These are phyloP conservation scores for Pseudogymnoascus sp. DNA, from an alignment of 2,329 filamentous ascomycete species.

Conservation along the genomic window DNA sequence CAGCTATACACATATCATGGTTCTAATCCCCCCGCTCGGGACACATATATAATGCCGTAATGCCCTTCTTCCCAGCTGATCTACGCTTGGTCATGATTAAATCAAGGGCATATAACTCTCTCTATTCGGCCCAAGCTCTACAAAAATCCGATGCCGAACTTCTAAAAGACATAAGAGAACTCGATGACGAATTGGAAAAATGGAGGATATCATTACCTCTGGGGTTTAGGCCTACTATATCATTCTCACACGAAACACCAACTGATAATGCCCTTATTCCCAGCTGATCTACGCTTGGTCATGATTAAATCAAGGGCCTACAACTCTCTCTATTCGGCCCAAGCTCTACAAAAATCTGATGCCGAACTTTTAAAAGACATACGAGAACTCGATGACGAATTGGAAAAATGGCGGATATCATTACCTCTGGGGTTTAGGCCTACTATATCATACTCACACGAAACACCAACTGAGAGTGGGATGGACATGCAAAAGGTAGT, in stretches of 20 bases:
- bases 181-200: slow-evolving; percentile 47
- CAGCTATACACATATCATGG: background rate
- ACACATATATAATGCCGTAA: background rate
- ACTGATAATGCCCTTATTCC: slow-evolving; percentile 28
- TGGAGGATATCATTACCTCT: slow-evolving; percentile 44
- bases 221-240: slow-evolving; percentile 39
- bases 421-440: slow-evolving; percentile 39
- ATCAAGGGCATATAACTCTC: slow-evolving; percentile 37
- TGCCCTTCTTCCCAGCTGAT: slow-evolving; percentile 36
- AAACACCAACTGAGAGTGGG: slow-evolving; percentile 23
- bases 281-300: slow-evolving; percentile 40
- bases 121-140: slow-evolving; percentile 42
- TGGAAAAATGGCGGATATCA: slow-evolving; percentile 46
- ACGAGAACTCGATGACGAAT: slow-evolving; percentile 46
- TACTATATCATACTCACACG: slow-evolving; percentile 34
- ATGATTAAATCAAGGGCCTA: slow-evolving; percentile 44
- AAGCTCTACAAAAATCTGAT: slow-evolving; percentile 41
- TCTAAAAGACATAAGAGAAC: slow-evolving; percentile 44
- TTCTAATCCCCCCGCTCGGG: background rate
- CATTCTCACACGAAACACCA: slow-evolving; percentile 29
- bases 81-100: slow-evolving; percentile 43
- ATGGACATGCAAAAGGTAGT: slow-evolving; percentile 40
- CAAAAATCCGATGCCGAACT: slow-evolving; percentile 47
- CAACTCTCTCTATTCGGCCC: slow-evolving; percentile 41
- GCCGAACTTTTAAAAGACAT: slow-evolving; percentile 47